phyloP scores from a whole-genome alignment of 768 basidiomycete species.

The Glaciozyma antarctica region DNA sequence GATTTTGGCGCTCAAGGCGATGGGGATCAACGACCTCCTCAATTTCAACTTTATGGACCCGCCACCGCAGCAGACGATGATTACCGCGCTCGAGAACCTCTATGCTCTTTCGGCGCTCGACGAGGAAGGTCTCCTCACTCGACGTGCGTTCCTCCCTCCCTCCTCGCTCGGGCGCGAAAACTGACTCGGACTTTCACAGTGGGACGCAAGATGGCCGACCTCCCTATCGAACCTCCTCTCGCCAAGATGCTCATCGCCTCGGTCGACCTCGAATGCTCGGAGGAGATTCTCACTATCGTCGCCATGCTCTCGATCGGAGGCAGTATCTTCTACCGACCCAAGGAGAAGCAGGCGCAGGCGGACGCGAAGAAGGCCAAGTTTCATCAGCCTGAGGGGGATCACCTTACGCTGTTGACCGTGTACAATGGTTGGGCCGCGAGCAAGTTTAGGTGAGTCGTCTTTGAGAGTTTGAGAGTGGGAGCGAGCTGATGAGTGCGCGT shows the following conservation, averaged over 20 bases:
- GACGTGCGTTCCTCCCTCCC: conserved; percentile 36
- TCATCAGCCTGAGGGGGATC: conserved; percentile 96
- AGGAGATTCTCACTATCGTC: conserved; percentile 92
- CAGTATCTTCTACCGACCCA: conserved; percentile 95
- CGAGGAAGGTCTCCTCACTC: conserved; percentile 88
- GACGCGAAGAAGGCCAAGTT: conserved; percentile 99
- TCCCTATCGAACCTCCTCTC: conserved; percentile 91
- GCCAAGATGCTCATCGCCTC: conserved; percentile 98
- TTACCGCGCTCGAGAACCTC: conserved; percentile 86
- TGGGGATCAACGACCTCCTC: conserved; percentile 96
- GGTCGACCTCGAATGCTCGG: conserved; percentile 93
- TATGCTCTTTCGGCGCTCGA: conserved; percentile 94
- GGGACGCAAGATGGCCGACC: conserved; percentile 96
- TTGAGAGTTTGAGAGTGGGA: not conserved
- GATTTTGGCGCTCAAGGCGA: conserved; percentile 90
- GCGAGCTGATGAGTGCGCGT: not conserved
- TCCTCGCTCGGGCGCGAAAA: no score
- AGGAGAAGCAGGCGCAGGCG: conserved; percentile 97
- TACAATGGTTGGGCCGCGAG: conserved; percentile 98
- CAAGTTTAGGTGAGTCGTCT: conserved; percentile 53
- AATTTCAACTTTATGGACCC: conserved; percentile 99
- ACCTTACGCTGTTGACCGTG: conserved; percentile 80
- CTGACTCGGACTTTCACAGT: conserved; percentile 37
- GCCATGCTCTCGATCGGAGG: conserved; percentile 92
- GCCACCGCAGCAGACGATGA: conserved; percentile 90